These are phyloP conservation scores for Mediolabrus comicus DNA, from an alignment of 108 stramenopile genomes.

Conservation along the genomic window DNA sequence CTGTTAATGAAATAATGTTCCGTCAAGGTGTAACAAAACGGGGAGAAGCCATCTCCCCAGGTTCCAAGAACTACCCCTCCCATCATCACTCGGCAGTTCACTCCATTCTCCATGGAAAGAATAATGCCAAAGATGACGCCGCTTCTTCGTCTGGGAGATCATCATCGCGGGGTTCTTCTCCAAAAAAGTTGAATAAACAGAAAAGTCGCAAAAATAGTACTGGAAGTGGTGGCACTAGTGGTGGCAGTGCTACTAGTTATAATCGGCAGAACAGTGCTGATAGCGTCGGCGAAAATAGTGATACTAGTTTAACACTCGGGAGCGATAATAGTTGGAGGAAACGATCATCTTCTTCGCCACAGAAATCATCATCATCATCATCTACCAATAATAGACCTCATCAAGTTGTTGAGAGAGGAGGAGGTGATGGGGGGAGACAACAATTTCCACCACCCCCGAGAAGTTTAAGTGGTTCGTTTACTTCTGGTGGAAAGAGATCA, in stretches of 20 bases:
- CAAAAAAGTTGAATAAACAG: not conserved
- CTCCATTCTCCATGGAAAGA: constrained; percentile 4
- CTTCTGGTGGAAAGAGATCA: not conserved
- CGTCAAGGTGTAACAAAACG: constrained; percentile 27
- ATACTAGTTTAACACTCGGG: not conserved
- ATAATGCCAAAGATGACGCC: too few relatives aligned
- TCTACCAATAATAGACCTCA: not conserved
- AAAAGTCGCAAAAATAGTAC: not conserved
- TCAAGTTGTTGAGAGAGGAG: not conserved
- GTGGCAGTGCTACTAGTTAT: not conserved
- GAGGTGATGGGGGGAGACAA: not conserved
- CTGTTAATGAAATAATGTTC: constrained; percentile 3
- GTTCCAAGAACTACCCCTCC: not conserved
- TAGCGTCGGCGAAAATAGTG: not conserved
- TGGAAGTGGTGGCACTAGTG: not conserved
- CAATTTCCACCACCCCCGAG: not conserved
- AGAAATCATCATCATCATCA: not conserved
- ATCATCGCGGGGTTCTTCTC: not conserved
- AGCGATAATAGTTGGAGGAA: not conserved
- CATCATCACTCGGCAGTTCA: constrained; percentile 13
- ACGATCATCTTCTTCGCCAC: not conserved
- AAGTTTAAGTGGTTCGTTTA: not conserved
- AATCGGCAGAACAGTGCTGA: not conserved
- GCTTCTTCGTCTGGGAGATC: too few relatives aligned
- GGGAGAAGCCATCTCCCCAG: constrained; percentile 7